Evolutionary conservation across 2,329 filamentous ascomycete species (phyloP).

Genomic region (Claviceps maximensis): DNA sequence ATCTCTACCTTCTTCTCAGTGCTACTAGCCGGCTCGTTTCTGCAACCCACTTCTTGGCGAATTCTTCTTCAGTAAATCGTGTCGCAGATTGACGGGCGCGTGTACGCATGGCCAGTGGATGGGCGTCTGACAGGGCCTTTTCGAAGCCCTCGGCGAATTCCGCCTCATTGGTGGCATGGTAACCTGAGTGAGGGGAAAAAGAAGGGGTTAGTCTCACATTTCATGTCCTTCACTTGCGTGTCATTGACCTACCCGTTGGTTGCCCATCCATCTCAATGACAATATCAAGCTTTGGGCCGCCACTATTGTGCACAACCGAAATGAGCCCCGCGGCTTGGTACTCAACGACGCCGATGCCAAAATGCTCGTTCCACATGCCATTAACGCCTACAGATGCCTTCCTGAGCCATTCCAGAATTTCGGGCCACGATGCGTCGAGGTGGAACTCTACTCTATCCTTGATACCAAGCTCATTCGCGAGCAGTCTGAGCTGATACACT

Average conservation of each 20-base stretch:
- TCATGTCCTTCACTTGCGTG: not conserved
- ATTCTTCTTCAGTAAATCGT: conserved; percentile 80
- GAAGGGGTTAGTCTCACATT: not conserved
- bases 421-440: conserved; percentile 78
- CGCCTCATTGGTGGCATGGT: conserved; percentile 63
- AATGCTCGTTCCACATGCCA: conserved; percentile 99
- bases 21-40: conserved; percentile 62
- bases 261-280: conserved; percentile 68
- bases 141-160: conserved; percentile 76
- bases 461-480: conserved; percentile 76
- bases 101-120: conserved; percentile 61
- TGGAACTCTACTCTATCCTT: conserved; percentile 78
- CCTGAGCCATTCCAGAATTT: conserved; percentile 68
- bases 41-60: conserved; percentile 62
- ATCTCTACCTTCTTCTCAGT: conserved; percentile 17
- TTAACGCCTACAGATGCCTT: conserved; percentile 79
- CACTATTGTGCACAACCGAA: conserved; percentile 83
- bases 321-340: conserved; percentile 94
- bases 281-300: conserved; percentile 87
- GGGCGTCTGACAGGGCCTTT: conserved; percentile 57
- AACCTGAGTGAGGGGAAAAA: conserved; percentile 39
- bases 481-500: conserved; percentile 76
- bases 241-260: conserved; percentile 50
- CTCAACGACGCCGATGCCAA: conserved; percentile 95
- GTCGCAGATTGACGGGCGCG: conserved; percentile 66